Percentiles rank a stretch among this genome's conserved stretches.
Conservation (phyloP, 495 filamentous ascomycete genomes). For the Staphylotrichum longicolle region DNA sequence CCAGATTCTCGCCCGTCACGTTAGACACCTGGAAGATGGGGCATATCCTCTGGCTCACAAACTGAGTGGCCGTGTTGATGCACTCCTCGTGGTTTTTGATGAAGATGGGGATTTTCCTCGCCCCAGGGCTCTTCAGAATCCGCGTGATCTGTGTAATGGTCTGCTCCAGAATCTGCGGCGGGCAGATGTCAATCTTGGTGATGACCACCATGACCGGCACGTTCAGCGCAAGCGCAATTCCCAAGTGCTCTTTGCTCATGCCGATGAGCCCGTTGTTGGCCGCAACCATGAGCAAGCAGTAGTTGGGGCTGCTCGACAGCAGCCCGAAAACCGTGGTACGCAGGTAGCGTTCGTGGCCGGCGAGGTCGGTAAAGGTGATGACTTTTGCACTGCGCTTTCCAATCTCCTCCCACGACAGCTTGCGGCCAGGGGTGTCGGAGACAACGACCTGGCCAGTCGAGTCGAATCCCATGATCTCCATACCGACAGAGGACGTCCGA, state of each 20-base stretch:
- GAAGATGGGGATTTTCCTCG: conserved; percentile 96
- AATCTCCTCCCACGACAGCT: conserved; percentile 95
- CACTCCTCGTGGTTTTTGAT: conserved; percentile 89
- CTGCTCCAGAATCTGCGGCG: conserved; percentile 90
- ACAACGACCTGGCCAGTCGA: conserved; percentile 79
- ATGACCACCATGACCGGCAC: conserved; percentile 98
- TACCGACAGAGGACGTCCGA: conserved; percentile 90
- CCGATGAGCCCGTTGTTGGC: conserved; percentile 97
- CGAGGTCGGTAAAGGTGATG: conserved; percentile 93
- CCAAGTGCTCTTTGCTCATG: conserved; percentile 97
- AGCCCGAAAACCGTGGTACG: conserved; percentile 96
- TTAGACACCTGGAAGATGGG: conserved; percentile 98
- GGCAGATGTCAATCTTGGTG: conserved; percentile 98
- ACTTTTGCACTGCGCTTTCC: conserved; percentile 93
- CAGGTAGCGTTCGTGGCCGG: conserved; percentile 92
- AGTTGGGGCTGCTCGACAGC: conserved; percentile 92
- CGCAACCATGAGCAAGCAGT: conserved; percentile 97
- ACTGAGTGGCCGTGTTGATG: conserved; percentile 92
- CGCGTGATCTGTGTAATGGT: conserved; percentile 88
- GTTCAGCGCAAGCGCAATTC: conserved; percentile 91
- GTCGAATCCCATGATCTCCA: conserved; percentile 99
- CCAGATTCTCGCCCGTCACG: conserved; percentile 84
- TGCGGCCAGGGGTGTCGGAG: conserved; percentile 70
- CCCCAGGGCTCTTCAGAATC: conserved; percentile 90
- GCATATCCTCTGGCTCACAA: conserved; percentile 91